A percentile compares a stretch with the other conserved stretches of the same genome.
Conservation (phyloP, 2,329 filamentous ascomycete species). For the Fusarium anthophilum region DNA sequence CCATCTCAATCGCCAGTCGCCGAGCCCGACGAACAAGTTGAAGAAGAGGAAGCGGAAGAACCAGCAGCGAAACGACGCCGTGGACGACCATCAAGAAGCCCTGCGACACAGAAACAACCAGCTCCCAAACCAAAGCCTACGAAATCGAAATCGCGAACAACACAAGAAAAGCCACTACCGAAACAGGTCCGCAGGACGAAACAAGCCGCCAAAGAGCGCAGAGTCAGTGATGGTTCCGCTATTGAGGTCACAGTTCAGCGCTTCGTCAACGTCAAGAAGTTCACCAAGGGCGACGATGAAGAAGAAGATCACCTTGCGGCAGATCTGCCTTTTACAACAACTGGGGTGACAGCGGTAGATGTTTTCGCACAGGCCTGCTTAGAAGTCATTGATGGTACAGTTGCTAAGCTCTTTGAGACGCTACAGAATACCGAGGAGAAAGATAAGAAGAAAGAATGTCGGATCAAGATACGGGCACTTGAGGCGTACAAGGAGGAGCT, state of each 20-base stretch:
- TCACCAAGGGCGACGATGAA: slow-evolving; percentile 51
- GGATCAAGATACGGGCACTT: slow-evolving; percentile 64
- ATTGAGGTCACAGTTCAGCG: slow-evolving; percentile 70
- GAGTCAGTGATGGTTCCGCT: slow-evolving; percentile 40
- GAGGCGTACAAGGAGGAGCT: slow-evolving; percentile 69
- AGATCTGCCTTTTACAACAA: slow-evolving; percentile 64
- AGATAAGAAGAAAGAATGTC: slow-evolving; percentile 61
- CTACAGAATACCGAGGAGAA: slow-evolving; percentile 52
- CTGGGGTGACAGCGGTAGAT: slow-evolving; percentile 70
- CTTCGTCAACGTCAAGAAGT: slow-evolving; percentile 60
- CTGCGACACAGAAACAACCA: slow-evolving; percentile 54
- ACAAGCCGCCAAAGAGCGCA: slow-evolving; percentile 33
- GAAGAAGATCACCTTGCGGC: slow-evolving; percentile 57
- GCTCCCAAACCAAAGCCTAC: slow-evolving; percentile 35
- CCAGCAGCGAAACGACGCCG: slow-evolving; percentile 51
- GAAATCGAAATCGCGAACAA: slow-evolving; percentile 29
- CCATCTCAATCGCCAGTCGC: slow-evolving; percentile 54
- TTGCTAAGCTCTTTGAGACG: slow-evolving; percentile 59
- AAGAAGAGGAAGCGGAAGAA: slow-evolving; percentile 38
- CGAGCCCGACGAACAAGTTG: slow-evolving; percentile 48
- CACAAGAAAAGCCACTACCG: slow-evolving; percentile 32
- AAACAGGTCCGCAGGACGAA: slow-evolving; percentile 35
- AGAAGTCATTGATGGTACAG: slow-evolving; percentile 63
- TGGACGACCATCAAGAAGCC: slow-evolving; percentile 51
- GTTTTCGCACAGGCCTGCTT: slow-evolving; percentile 70